Base-by-base conservation (phyloP, 208 protist species). In the Leishmania major region DNA sequence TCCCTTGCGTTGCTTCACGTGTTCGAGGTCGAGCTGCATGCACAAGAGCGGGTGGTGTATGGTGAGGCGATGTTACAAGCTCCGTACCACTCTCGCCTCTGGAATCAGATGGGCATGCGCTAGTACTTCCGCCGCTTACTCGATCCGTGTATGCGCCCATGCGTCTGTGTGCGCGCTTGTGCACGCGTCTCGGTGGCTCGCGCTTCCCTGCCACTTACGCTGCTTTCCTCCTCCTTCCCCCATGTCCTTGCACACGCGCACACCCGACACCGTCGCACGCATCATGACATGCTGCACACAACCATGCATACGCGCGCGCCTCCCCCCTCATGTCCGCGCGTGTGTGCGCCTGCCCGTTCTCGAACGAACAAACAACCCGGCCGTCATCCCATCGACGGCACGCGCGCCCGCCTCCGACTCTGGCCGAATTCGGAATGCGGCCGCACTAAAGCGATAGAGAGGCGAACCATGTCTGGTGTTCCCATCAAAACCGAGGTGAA, bases 401-500 rank as follows among this genome's bases (percentile, higher is more conserved):
- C 45, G 45, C 45, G 45, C 45, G 45, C 45, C 45, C 10, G 7
- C 17, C 64, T 19, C 64, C 31, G 64, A 69, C 31, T 35, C 0
- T 35, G 8, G 5, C 59, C 28, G 5, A 31, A 13, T 64, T 25
- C 59, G n/a, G 28, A 4, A 17, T 10, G 28, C 8, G 22, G 8
- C 67, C 7, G 40, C 43, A 51, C 28, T 17, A 74, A 49, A 37
- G 62, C 13, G 5, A 22, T 40, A 51, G 25, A n/a, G 40, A 51
- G 75, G 15, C 1, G 25, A 53, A 19, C 17, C 43, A 84, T 82
- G 79, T 74, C 83, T 13, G 67, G 45, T 1, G 47, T 81, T 10
- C 53, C 55, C 11, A 60, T 80, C 49, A 89, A 89, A 76, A 77
- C 76, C 13, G 86, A 89, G 69, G 43, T 88, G n/a, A 83, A 85